Conservation (phyloP, 805 yeast species). For the Kluyveromyces aestuarii region DNA sequence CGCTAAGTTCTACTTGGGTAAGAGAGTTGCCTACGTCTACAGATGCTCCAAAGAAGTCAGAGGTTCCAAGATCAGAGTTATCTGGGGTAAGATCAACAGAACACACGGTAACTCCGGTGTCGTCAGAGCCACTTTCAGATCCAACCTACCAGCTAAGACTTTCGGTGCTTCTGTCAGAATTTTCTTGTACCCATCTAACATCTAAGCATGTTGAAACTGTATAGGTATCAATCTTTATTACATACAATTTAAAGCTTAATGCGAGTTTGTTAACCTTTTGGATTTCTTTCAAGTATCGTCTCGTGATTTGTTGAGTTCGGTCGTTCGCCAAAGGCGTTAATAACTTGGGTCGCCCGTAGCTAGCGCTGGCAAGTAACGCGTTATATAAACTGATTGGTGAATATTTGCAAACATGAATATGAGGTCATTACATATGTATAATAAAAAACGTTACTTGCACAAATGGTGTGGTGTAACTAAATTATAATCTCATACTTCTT, state of each 20-base stretch:
- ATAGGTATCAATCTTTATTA: constrained; percentile 13
- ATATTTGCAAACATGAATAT: not conserved
- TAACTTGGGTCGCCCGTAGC: not conserved
- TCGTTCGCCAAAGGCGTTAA: too few species aligned
- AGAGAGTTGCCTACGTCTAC: constrained; percentile 99
- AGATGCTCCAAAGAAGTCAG: constrained; percentile 95
- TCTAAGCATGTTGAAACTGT: constrained; percentile 44
- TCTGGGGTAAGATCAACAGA: constrained; percentile 99
- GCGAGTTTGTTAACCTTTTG: constrained; percentile 2
- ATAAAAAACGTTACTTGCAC: not conserved
- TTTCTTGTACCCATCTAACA: constrained; percentile 99
- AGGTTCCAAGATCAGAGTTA: constrained; percentile 98
- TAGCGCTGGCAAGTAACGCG: not conserved
- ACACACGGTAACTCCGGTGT: constrained; percentile 98
- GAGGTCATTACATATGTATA: not conserved
- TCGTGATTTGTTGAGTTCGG: too few species aligned
- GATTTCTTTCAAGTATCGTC: too few species aligned
- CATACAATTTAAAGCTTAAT: constrained; percentile 5
- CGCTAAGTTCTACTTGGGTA: constrained; percentile 98
- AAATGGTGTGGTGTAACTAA: too few species aligned
- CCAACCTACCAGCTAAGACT: constrained; percentile 98
- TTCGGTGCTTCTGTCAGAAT: constrained; percentile 99
- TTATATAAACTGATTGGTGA: too few species aligned
- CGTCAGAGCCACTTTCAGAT: constrained; percentile 98
- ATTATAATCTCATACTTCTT: constrained; percentile 35